Base-by-base conservation (phyloP, 2,329 filamentous ascomycete species). In the Magnaporthiopsis rhizophila region DNA sequence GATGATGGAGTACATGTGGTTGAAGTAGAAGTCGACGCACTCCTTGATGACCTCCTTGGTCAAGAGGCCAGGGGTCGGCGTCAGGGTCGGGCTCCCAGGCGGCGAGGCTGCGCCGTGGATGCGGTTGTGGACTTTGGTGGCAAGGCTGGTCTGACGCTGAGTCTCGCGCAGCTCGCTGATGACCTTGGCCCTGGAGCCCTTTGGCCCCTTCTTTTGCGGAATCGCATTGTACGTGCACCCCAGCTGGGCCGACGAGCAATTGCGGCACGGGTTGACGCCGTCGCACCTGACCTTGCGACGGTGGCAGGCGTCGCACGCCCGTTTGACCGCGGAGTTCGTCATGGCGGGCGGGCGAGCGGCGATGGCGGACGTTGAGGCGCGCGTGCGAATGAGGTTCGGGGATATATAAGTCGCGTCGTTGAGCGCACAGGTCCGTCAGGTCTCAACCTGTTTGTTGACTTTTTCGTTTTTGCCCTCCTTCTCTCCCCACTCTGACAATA, bases 221-320 rank as follows among this genome's bases (percentile, higher is more conserved):
- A 90, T 86, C 45, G 87, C 86, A 77, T 89, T 87, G 80, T 90
- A 91, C 36, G 88, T 90, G 79, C 89, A 91, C 15, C 82, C 80
- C 24, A 91, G 79, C 70, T 86, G 82, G 8, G 88, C 86, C 9
- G 87, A 84, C 15, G 81, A 80, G 75, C 89, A 91, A 75, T 90
- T 90, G 66, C 85, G 83, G 75, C 89, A 92, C 26, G 89, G 88
- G 70, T 87, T 87, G 72, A 86, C 79, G 65, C 87, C 87, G 71
- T 90, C 87, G 72, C 88, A 90, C 74, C 89, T 90, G 73, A 90
- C 88, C 75, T 90, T 90, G 74, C 88, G 85, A 68, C 87, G 86
- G 79, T 90, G 88, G 73, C 88, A 90, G 71, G 87, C 87, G 74
- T 90, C 59, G 77, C 88, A 90, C 65, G 88, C 88, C 72, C 86